Conservation (phyloP, 805 yeast species). For the Teunomyces cretensis region DNA sequence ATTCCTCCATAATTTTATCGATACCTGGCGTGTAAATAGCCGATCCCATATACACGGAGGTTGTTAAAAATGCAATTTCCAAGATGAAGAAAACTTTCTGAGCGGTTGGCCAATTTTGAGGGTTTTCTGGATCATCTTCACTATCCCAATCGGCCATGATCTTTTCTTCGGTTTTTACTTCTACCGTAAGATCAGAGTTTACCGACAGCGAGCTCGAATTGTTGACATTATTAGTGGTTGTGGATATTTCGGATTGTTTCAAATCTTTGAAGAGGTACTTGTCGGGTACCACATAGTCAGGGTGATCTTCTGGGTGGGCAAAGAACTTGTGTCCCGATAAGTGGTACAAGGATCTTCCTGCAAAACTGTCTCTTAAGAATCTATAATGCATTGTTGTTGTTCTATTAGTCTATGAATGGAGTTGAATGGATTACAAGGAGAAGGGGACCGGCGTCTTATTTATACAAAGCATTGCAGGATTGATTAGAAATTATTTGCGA, state of each 20-base stretch:
- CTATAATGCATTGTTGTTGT: neutral
- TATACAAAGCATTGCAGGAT: too few relatives aligned
- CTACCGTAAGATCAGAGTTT: neutral
- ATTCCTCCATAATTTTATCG: slow-evolving; percentile 42
- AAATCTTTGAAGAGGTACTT: slow-evolving; percentile 7
- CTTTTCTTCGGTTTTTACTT: neutral
- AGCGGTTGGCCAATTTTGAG: slow-evolving; percentile 52
- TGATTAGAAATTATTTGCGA: too few relatives aligned
- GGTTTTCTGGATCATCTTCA: slow-evolving; percentile 56
- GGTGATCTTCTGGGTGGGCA: slow-evolving; percentile 16
- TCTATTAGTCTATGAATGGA: too few relatives aligned
- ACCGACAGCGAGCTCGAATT: neutral
- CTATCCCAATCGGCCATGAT: slow-evolving; percentile 33
- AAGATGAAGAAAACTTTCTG: slow-evolving; percentile 38
- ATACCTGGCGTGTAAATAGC: slow-evolving; percentile 56
- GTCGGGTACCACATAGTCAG: slow-evolving; percentile 16
- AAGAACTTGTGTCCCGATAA: slow-evolving; percentile 24
- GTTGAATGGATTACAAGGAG: too few relatives aligned
- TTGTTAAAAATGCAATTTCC: slow-evolving; percentile 45
- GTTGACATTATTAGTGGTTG: neutral
- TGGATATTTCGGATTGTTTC: neutral
- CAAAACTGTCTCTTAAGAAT: slow-evolving; percentile 31
- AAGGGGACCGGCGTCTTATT: too few relatives aligned
- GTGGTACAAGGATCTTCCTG: slow-evolving; percentile 28
- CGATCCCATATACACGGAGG: slow-evolving; percentile 55